Conservation (phyloP, 2,329 filamentous ascomycete genomes). For the Aspergillus sp. region DNA sequence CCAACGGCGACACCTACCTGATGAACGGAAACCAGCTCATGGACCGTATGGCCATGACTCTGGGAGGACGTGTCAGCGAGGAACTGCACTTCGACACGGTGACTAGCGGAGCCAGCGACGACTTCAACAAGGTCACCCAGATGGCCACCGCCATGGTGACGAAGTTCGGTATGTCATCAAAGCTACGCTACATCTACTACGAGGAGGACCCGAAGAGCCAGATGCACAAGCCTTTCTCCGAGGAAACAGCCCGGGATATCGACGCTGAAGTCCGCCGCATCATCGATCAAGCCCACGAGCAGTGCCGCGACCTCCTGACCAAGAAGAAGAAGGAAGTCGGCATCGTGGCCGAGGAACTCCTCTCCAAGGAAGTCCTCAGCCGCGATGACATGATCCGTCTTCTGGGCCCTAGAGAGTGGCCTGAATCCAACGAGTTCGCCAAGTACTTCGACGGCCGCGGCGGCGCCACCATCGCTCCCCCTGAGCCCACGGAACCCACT, state of each 20-base stretch:
- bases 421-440: constrained; percentile 82
- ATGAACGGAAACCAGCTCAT: constrained; percentile 96
- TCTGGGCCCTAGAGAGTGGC: constrained; percentile 79
- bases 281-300: constrained; percentile 86
- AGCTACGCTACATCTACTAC: constrained; percentile 90
- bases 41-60: constrained; percentile 99
- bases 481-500: constrained; percentile 40
- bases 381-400: constrained; percentile 91
- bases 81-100: constrained; percentile 97
- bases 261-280: constrained; percentile 89
- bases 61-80: constrained; percentile 91
- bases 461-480: constrained; percentile 55
- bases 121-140: constrained; percentile 96
- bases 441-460: constrained; percentile 78
- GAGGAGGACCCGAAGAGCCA: constrained; percentile 73
- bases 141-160: constrained; percentile 99
- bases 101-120: constrained; percentile 90
- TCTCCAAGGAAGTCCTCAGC: constrained; percentile 86
- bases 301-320: constrained; percentile 79
- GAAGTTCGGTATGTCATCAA: constrained; percentile 97
- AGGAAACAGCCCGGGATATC: constrained; percentile 88
- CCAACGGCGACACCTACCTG: constrained; percentile 80
- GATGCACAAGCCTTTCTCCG: constrained; percentile 92
- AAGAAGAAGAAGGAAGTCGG: constrained; percentile 88
- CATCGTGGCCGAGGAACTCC: constrained; percentile 86